Evolutionary conservation across 148 eudicot genomes (phyloP).

Genomic region (Linanthus parryae): DNA sequence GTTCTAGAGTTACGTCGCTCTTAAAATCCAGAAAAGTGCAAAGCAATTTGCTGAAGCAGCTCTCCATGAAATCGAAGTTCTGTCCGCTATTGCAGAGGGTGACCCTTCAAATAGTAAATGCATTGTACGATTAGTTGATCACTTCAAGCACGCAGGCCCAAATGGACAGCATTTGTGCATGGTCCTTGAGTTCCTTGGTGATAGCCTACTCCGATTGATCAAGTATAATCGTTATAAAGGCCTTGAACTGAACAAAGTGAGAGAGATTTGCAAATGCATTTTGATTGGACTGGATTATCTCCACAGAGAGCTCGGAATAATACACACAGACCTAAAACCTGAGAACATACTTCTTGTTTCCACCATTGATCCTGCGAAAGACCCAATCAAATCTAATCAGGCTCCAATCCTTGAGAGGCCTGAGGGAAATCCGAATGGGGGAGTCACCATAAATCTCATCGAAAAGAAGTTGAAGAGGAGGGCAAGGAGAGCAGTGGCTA

Average conservation of each 20-base stretch:
- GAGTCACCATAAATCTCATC: slow-evolving; percentile 40
- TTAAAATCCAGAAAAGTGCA: slow-evolving; percentile 97
- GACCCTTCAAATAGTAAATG: slow-evolving; percentile 57
- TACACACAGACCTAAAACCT: slow-evolving; percentile 90
- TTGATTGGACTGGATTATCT: slow-evolving; percentile 88
- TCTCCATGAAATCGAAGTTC: slow-evolving; percentile 85
- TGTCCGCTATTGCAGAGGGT: slow-evolving; percentile 67
- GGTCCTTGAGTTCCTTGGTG: slow-evolving; percentile 98
- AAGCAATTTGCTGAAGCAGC: slow-evolving; percentile 94
- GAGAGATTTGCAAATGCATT: slow-evolving; percentile 84
- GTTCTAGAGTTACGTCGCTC: slow-evolving; percentile 64
- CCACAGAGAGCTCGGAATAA: slow-evolving; percentile 69
- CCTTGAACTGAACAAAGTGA: slow-evolving; percentile 66
- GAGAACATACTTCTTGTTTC: slow-evolving; percentile 87
- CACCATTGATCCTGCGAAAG: slow-evolving; percentile 81
- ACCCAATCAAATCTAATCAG: slow-evolving; percentile 65
- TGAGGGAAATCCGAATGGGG: slow-evolving; percentile 63
- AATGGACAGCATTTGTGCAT: slow-evolving; percentile 91
- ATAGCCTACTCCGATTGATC: slow-evolving; percentile 75
- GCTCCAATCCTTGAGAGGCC: slow-evolving; percentile 86
- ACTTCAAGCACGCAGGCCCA: slow-evolving; percentile 90
- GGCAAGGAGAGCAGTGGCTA: slow-evolving; percentile 83
- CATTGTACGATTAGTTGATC: slow-evolving; percentile 69
- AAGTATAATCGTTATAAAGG: slow-evolving; percentile 79
- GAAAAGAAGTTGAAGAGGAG: slow-evolving; percentile 87